Evolutionary conservation across 208 protist genomes (phyloP).

Genomic region (Entamoeba histolytica): DNA sequence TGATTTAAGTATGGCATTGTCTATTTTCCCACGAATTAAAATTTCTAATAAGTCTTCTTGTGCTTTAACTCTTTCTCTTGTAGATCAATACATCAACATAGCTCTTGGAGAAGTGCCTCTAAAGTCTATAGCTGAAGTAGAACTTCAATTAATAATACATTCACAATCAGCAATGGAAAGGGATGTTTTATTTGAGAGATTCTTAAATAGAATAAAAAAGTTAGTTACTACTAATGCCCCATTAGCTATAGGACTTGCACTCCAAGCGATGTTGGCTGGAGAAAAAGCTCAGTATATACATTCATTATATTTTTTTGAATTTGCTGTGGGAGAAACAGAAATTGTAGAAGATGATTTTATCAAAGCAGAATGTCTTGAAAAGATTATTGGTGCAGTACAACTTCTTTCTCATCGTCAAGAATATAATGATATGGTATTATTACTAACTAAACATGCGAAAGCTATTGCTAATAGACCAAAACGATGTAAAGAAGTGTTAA

Average conservation of each 20-base stretch:
- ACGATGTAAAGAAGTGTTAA: not conserved
- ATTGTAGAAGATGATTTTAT: not conserved
- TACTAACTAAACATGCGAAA: not conserved
- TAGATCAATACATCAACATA: not conserved
- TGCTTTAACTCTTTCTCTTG: not conserved
- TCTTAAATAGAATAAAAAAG: not conserved
- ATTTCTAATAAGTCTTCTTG: not conserved
- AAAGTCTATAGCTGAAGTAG: not conserved
- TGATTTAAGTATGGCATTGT: not conserved
- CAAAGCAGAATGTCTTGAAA: not conserved
- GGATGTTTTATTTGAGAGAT: not conserved
- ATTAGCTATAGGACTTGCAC: not conserved
- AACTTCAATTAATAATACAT: not conserved
- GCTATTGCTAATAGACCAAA: not conserved
- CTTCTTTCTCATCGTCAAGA: not conserved
- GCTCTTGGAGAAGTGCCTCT: not conserved
- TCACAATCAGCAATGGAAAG: not conserved
- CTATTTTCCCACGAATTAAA: not conserved
- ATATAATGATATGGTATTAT: not conserved
- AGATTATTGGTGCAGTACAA: not conserved
- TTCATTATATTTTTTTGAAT: not conserved
- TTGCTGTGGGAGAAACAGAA: not conserved
- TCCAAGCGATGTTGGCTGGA: not conserved
- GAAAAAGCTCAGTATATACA: not conserved
- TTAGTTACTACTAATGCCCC: not conserved